These are phyloP conservation scores for Apiosordaria backusii DNA, from an alignment of 495 filamentous ascomycete genomes.

Conservation along the genomic window DNA sequence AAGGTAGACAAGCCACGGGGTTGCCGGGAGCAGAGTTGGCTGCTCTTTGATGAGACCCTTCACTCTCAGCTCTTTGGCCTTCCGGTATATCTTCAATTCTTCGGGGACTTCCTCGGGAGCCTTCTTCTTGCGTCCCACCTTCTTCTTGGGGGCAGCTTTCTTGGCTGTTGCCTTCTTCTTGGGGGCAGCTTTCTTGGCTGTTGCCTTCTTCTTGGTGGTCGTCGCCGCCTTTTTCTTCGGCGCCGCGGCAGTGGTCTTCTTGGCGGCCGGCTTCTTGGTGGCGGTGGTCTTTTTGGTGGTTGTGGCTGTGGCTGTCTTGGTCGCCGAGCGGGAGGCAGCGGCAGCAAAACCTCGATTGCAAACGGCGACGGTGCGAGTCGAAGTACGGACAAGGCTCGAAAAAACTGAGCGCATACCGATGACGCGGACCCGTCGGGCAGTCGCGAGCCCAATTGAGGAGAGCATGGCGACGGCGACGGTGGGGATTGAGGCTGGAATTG, in stretches of 20 bases:
- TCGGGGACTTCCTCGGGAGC: conserved; percentile 18
- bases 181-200: conserved; percentile 21
- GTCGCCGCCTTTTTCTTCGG: conserved; percentile 19
- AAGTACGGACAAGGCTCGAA: background rate
- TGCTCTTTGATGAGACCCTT: conserved; percentile 31
- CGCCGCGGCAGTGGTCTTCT: background rate
- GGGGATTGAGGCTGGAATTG: conserved; percentile 2
- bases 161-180: conserved; percentile 25
- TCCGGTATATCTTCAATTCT: conserved; percentile 17
- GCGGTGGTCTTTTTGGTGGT: conserved; percentile 21
- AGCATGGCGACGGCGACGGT: conserved; percentile 25
- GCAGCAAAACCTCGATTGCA: conserved; percentile 30
- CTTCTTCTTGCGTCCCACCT: conserved; percentile 20
- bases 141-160: conserved; percentile 19
- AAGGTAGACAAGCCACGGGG: conserved; percentile 25
- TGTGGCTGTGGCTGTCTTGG: conserved; percentile 19
- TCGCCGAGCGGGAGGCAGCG: conserved; percentile 11
- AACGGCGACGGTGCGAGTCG: conserved; percentile 7
- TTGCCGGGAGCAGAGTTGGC: conserved; percentile 14
- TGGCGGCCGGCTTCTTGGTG: conserved; percentile 16
- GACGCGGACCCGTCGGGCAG: conserved; percentile 24
- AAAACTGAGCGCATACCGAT: conserved; percentile 11
- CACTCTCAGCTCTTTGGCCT: conserved; percentile 21
- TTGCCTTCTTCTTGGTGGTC: conserved; percentile 23
- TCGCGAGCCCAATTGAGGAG: conserved; percentile 28